Conservation (phyloP, 768 basidiomycete species). For the Calvatia gigantea region DNA sequence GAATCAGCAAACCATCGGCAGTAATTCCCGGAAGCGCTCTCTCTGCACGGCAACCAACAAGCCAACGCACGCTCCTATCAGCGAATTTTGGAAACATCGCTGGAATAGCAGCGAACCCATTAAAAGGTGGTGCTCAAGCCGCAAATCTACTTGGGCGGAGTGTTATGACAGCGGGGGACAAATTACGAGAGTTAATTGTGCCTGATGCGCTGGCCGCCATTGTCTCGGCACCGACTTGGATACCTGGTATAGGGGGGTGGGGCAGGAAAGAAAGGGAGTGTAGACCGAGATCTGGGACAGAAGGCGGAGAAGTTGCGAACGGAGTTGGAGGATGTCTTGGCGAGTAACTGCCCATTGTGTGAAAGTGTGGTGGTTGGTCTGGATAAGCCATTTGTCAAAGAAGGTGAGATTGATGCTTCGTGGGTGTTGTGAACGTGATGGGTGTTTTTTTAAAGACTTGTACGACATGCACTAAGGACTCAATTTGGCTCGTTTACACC, state of each 20-base stretch:
- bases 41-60: conserved; percentile 38
- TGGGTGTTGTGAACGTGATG: conserved; percentile 60
- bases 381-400: conserved; percentile 82
- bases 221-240: conserved; percentile 75
- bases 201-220: conserved; percentile 89
- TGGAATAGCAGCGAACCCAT: conserved; percentile 32
- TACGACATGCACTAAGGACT: conserved; percentile 8
- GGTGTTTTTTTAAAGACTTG: conserved; percentile 13
- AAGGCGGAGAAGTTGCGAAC: conserved; percentile 70
- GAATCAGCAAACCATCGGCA: conserved; percentile 27
- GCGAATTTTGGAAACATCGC: conserved; percentile 58
- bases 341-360: conserved; percentile 89
- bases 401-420: conserved; percentile 74
- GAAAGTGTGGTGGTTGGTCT: conserved; percentile 84
- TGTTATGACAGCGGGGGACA: conserved; percentile 85
- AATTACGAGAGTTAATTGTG: conserved; percentile 85
- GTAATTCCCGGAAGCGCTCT: conserved; percentile 22
- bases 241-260: conserved; percentile 61
- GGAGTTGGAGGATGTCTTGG: conserved; percentile 87
- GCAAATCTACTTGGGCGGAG: conserved; percentile 73
- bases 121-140: conserved; percentile 62
- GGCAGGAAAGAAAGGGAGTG: conserved; percentile 22
- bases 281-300: conserved; percentile 43
- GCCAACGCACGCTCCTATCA: conserved; percentile 69
- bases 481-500: not conserved